Evolutionary conservation across 2,329 filamentous ascomycete species (phyloP).

Genomic region (Exophiala aquamarina): DNA sequence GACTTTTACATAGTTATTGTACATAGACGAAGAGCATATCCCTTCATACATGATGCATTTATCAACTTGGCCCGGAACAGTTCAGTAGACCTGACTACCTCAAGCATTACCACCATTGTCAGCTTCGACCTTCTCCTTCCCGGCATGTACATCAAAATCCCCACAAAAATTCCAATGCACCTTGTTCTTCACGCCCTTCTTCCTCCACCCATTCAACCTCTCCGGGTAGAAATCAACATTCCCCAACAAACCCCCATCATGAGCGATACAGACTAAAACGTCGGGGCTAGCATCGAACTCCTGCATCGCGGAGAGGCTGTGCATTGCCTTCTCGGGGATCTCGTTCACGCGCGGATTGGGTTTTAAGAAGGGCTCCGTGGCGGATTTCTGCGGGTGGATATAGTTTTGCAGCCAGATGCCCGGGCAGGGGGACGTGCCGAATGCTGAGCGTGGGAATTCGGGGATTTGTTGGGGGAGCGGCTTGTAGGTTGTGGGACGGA

Average conservation of each 20-base stretch:
- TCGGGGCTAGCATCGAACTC: constrained; percentile 37
- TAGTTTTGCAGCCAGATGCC: constrained; percentile 3
- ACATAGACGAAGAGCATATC: too few species aligned
- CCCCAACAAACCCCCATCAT: constrained; percentile 35
- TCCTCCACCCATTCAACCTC: constrained; percentile 34
- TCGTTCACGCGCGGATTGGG: neutral
- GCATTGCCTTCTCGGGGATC: constrained; percentile 19
- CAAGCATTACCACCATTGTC: too few species aligned
- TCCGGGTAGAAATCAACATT: constrained; percentile 37
- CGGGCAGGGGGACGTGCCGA: constrained; percentile 1
- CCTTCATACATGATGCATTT: too few species aligned
- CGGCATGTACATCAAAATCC: constrained; percentile 3
- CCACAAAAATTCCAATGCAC: constrained; percentile 9
- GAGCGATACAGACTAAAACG: constrained; percentile 37
- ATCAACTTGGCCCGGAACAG: too few species aligned
- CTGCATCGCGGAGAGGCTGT: constrained; percentile 33
- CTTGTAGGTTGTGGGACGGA: constrained; percentile 29
- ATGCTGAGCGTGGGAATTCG: neutral
- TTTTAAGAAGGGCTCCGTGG: constrained; percentile 1
- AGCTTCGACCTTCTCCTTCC: neutral
- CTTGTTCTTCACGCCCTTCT: constrained; percentile 31
- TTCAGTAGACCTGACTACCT: too few species aligned
- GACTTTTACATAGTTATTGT: too few species aligned
- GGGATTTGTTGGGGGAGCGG: constrained; percentile 6
- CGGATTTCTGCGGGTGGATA: constrained; percentile 3